phyloP scores from a whole-genome alignment of 202 grass and related monocot species.

The Digitaria exilis region DNA sequence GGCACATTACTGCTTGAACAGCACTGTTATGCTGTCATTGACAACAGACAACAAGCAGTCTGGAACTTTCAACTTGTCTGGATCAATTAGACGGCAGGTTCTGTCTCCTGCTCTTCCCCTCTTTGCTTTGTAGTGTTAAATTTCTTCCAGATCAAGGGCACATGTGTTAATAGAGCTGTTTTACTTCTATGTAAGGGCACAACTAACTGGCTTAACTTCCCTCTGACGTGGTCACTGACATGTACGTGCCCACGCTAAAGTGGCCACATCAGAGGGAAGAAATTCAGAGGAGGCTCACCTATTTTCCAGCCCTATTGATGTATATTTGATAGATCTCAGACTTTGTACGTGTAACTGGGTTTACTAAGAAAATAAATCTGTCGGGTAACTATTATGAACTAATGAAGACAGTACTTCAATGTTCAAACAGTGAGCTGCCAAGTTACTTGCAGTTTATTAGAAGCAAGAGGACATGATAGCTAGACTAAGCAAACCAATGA shows the following conservation, averaged over 20 bases:
- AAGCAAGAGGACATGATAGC: not conserved
- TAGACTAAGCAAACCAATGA: not conserved
- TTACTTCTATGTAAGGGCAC: not conserved
- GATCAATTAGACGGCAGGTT: constrained; percentile 94
- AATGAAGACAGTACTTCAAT: not conserved
- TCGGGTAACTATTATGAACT: not conserved
- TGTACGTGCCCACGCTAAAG: no score
- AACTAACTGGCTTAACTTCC: not conserved
- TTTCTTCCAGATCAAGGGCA: constrained; percentile 19
- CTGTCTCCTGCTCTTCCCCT: not conserved
- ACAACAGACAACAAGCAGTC: constrained; percentile 79
- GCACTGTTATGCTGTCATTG: constrained; percentile 91
- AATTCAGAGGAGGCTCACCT: not conserved
- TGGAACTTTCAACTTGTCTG: constrained; percentile 87
- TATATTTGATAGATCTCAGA: constrained; percentile 9
- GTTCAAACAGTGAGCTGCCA: not conserved
- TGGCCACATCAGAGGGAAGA: no score
- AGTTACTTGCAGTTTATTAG: not conserved
- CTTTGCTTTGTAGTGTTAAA: constrained; percentile 5
- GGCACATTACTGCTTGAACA: constrained; percentile 91
- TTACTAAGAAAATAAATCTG: not conserved
- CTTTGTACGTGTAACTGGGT: not conserved
- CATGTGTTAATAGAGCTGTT: not conserved
- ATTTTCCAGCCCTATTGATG: constrained; percentile 14
- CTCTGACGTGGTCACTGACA: no score